Evolutionary conservation across 2,329 filamentous ascomycete species (phyloP).

Genomic region (Alternaria burnsii): DNA sequence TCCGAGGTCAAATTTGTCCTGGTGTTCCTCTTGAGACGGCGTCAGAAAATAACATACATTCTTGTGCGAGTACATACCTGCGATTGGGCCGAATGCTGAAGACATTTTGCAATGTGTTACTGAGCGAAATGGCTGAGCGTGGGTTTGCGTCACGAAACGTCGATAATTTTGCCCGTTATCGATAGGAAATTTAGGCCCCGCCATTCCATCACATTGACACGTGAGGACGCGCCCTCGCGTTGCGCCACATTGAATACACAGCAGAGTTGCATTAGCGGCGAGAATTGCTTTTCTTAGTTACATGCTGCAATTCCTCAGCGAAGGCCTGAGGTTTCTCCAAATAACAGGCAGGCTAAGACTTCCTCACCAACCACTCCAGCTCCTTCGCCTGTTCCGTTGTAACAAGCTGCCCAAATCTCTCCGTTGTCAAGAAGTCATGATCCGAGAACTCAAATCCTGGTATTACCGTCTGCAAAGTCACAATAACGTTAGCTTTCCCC

Average conservation of each 20-base stretch:
- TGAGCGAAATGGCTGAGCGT: conserved; percentile 8
- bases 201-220: conserved; percentile 1
- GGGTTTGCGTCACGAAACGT: conserved; percentile 11
- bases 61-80: background rate
- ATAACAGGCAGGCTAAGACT: background rate
- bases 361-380: conserved; percentile 56
- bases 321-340: background rate
- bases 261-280: background rate
- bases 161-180: conserved; percentile 15
- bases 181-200: conserved; percentile 9
- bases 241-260: background rate
- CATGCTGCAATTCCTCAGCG: background rate
- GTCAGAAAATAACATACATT: conserved; percentile 17
- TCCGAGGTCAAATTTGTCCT: conserved; percentile 74
- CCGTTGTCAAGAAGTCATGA: conserved; percentile 68
- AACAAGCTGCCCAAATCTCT: conserved; percentile 60
- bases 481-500: background rate
- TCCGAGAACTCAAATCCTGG: conserved; percentile 74
- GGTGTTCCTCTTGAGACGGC: conserved; percentile 30
- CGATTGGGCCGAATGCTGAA: conserved; percentile 14
- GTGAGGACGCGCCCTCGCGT: conserved; percentile 1
- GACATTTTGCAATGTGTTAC: conserved; percentile 9
- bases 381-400: conserved; percentile 58
- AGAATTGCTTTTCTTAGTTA: conserved; percentile 2
- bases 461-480: conserved; percentile 62